These are phyloP conservation scores for Mycena leptocephala DNA, from an alignment of 768 basidiomycete species.

Conservation along the genomic window DNA sequence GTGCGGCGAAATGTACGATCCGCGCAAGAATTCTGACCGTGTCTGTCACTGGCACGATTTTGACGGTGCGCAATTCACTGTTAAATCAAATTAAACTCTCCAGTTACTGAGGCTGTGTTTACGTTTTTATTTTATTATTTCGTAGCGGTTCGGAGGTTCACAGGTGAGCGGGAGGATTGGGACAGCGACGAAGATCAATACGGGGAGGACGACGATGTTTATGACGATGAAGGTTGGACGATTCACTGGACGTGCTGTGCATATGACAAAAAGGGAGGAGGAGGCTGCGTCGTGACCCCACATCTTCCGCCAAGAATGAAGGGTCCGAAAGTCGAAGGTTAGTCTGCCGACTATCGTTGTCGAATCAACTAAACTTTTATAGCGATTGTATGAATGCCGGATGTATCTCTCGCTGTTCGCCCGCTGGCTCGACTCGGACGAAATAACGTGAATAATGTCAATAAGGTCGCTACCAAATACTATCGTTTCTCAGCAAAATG, in stretches of 20 bases:
- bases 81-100: too few relatives aligned
- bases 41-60: conserved; percentile 19
- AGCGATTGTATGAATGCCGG: too few relatives aligned
- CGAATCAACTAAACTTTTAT: too few relatives aligned
- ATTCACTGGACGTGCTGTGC: conserved; percentile 22
- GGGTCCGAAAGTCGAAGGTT: neutral
- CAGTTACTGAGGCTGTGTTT: neutral
- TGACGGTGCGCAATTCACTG: conserved; percentile 15
- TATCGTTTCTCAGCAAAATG: too few relatives aligned
- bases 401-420: too few relatives aligned
- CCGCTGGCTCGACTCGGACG: too few relatives aligned
- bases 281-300: neutral
- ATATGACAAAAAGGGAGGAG: neutral
- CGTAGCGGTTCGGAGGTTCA: conserved; percentile 2
- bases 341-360: too few relatives aligned
- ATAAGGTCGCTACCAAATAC: too few relatives aligned
- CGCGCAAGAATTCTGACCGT: neutral
- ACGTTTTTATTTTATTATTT: neutral
- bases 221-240: neutral
- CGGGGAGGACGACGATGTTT: too few relatives aligned
- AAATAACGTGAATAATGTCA: too few relatives aligned
- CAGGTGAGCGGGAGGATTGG: neutral
- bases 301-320: conserved; percentile 1
- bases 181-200: neutral
- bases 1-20: conserved; percentile 16